Conservation (phyloP, 208 protist species). For the Crithidia thermophila region DNA sequence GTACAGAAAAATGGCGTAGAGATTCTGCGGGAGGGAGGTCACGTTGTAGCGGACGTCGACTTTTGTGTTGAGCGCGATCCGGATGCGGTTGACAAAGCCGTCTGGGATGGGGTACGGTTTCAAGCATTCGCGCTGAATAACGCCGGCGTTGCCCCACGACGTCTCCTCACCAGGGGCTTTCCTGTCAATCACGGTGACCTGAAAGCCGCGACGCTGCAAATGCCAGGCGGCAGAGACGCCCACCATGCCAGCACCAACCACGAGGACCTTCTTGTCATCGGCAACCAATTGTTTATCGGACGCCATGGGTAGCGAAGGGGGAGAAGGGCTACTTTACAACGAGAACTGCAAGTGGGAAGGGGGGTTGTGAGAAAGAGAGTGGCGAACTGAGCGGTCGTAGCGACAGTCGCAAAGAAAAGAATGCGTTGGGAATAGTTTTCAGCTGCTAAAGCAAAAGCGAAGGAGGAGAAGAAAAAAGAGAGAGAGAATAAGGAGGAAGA, state of each 20-base stretch:
- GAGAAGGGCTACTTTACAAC: too few species aligned
- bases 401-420: too few species aligned
- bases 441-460: too few species aligned
- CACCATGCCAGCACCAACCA: slow-evolving; percentile 31
- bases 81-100: slow-evolving; percentile 17
- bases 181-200: slow-evolving; percentile 25
- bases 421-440: too few species aligned
- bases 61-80: slow-evolving; percentile 21
- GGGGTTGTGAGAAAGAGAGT: too few species aligned
- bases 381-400: too few species aligned
- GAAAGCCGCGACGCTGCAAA: slow-evolving; percentile 21
- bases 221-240: slow-evolving; percentile 29
- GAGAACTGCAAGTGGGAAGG: too few species aligned
- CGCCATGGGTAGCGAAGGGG: background rate
- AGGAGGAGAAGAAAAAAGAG: too few species aligned
- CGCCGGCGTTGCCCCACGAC: slow-evolving; percentile 30
- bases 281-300: background rate
- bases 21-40: slow-evolving; percentile 8
- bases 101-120: slow-evolving; percentile 16
- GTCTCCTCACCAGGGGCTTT: slow-evolving; percentile 25
- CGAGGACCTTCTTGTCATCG: slow-evolving; percentile 14
- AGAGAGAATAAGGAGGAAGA: too few species aligned
- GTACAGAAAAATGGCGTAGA: slow-evolving; percentile 24
- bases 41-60: slow-evolving; percentile 28
- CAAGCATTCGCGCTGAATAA: slow-evolving; percentile 27